Evolutionary conservation across 441 rosid species (phyloP), one percentile per base, ranked within the genome.

Genomic region (Mallotus japonicus): DNA sequence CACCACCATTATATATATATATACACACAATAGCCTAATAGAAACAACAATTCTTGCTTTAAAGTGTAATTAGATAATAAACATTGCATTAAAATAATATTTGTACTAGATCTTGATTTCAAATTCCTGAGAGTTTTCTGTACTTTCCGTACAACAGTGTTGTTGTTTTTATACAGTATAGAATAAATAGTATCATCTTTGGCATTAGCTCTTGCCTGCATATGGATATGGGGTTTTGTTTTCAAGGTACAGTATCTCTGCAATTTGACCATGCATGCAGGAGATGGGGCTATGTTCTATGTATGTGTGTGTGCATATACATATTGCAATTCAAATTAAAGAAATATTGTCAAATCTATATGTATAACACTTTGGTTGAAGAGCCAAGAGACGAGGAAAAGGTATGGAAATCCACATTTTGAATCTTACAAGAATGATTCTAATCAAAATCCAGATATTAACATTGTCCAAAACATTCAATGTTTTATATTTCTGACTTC

Each of bases 371-470:
- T 62, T 78, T 24, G 74, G 67, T 58, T 67, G 77, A 74, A 74
- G 78, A 71, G 70, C 77, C 70, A 40, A 62, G 19, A 42, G 19
- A 75, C 46, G 53, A 66, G 20, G 61, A 62, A 66, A 49, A 50
- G 53, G 79, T 59, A 79, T 77, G 86, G 82, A 77, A 78, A 55
- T 79, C 65, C 75, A 69, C 69, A 46, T 51, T 73, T 73, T 61
- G 62, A 67, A 82, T 75, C 80, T 61, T 40, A 12, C 40, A 60
- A 70, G 53, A 46, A 76, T 64, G 73, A 53, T 70, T 72, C 67
- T 60, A 67, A 56, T 61, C 72, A 53, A 57, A 62, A 34, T 20
- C 67, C 19, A 53, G 34, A 28, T 28, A 28, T 28, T 28, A 28
- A 28, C 32, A 28, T 28, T 2, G 32, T 28, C 32, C 32, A 53